Conservation (phyloP, 2,329 filamentous ascomycete genomes). For the Eutypa lata region DNA sequence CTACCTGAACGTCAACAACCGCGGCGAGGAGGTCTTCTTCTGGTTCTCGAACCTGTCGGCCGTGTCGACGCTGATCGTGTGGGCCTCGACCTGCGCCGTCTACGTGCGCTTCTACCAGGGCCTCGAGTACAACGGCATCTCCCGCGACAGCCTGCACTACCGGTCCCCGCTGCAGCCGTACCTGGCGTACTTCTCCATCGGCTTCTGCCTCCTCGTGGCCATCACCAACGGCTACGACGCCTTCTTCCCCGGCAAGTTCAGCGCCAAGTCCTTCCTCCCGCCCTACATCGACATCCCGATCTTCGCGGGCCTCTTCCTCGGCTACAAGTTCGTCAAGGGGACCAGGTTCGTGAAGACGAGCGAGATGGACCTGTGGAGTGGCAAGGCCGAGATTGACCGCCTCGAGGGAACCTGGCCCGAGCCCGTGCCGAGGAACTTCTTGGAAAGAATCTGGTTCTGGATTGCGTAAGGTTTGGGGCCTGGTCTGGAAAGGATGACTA, state of each 20-base stretch:
- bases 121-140: slow-evolving; percentile 61
- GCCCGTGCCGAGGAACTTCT: slow-evolving; percentile 32
- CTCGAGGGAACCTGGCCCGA: slow-evolving; percentile 36
- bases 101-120: slow-evolving; percentile 69
- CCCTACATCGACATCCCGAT: slow-evolving; percentile 67
- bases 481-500: too few relatives aligned
- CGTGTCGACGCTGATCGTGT: slow-evolving; percentile 67
- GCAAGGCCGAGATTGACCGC: slow-evolving; percentile 36
- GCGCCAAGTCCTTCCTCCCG: slow-evolving; percentile 57
- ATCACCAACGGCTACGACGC: slow-evolving; percentile 72
- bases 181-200: slow-evolving; percentile 60
- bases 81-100: slow-evolving; percentile 63
- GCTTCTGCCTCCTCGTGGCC: slow-evolving; percentile 61
- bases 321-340: slow-evolving; percentile 65
- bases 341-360: slow-evolving; percentile 43
- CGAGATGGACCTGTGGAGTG: slow-evolving; percentile 40
- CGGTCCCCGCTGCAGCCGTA: slow-evolving; percentile 66
- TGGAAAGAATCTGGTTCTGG: slow-evolving; percentile 40
- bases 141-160: slow-evolving; percentile 63
- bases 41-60: slow-evolving; percentile 56
- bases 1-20: slow-evolving; percentile 60
- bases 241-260: slow-evolving; percentile 56
- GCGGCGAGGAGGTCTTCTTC: slow-evolving; percentile 37
- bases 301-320: slow-evolving; percentile 60
- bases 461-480: slow-evolving; percentile 26